Base-by-base conservation (phyloP, 2,329 filamentous ascomycete genomes). In the Geosmithia flava region DNA sequence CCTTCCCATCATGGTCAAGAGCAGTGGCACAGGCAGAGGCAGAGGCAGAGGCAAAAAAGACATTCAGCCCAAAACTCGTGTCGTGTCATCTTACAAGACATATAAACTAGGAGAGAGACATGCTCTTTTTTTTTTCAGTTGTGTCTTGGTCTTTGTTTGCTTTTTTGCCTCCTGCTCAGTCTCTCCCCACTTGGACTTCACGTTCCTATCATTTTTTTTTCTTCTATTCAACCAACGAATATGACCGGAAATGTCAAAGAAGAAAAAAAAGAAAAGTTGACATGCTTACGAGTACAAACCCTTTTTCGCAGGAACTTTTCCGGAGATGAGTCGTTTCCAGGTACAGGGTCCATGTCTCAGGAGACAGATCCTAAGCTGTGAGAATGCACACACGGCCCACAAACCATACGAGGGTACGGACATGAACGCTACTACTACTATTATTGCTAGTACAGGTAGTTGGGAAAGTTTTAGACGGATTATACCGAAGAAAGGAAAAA, bases 291-390 rank as follows among this genome's bases (percentile, higher is more conserved):
- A 11, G 33, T 13, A 13, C 11, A n/a, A n/a, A n/a, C 33, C 33
- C 13, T 37, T 13, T 11, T 13, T 13, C 15, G 23, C 48, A 67
- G 64, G 64, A 62, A 51, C 39, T 80, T 81, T 54, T 69, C 71
- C 1, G 75, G 76, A 42, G 76, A 81, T 55, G 77, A 81, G 59
- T 68, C 69, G 19, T 80, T 80, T 50, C 62, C 63, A 27, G 64
- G 59, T 8, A 63, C 61, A 54, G 71, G 59, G 15, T 61, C 62
- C 39, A 56, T 66, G 56, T 61, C 61, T 27, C 62, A 59, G 45
- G 52, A 47, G 41, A 47, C 48, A 29, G 58, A 58, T n/a, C 47
- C 61, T 23, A 67, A 66, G 48, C 54, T 67, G 17, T 66, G 52
- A 54, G 13, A 15, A 17, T 17, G 16, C 6, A 27, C 23, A 27